These are phyloP conservation scores for Clonostachys rhizophaga DNA, from an alignment of 2,329 filamentous ascomycete genomes.

Conservation along the genomic window DNA sequence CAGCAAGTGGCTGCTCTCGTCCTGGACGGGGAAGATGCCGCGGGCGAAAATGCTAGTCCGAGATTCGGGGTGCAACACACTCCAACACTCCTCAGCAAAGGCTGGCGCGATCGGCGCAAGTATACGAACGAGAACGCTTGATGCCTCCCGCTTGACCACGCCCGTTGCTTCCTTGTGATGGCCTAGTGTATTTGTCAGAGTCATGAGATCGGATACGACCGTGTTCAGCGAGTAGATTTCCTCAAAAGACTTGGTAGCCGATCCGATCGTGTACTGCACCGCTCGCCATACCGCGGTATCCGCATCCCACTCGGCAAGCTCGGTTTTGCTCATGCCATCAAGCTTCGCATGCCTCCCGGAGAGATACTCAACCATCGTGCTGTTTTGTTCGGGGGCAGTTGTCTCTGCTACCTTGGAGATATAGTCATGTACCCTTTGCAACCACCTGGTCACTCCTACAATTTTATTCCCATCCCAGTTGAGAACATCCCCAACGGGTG, in stretches of 20 bases:
- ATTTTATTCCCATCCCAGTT: constrained; percentile 88
- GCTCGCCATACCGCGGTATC: constrained; percentile 55
- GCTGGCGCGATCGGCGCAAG: constrained; percentile 77
- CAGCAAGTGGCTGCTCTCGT: constrained; percentile 45
- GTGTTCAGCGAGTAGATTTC: constrained; percentile 78
- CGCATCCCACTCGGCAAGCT: constrained; percentile 35
- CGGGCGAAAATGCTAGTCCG: constrained; percentile 32
- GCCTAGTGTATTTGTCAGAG: constrained; percentile 66
- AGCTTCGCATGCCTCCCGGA: constrained; percentile 19
- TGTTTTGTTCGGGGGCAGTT: not conserved
- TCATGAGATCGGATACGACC: constrained; percentile 77
- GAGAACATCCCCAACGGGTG: constrained; percentile 76
- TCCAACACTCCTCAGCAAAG: constrained; percentile 79
- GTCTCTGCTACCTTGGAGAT: constrained; percentile 39
- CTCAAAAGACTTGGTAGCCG: constrained; percentile 64
- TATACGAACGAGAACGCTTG: constrained; percentile 60
- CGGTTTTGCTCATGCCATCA: constrained; percentile 18
- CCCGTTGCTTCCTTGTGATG: constrained; percentile 33
- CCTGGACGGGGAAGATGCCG: constrained; percentile 54
- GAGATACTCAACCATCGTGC: constrained; percentile 27
- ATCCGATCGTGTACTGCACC: constrained; percentile 63
- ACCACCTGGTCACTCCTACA: constrained; percentile 75
- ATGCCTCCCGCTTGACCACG: constrained; percentile 41
- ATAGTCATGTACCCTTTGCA: constrained; percentile 52
- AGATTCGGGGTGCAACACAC: constrained; percentile 37